Evolutionary conservation across 2,329 filamentous ascomycete genomes (phyloP), one percentile per base, ranked within the genome.

Genomic region (Penicillium psychrosexuale): DNA sequence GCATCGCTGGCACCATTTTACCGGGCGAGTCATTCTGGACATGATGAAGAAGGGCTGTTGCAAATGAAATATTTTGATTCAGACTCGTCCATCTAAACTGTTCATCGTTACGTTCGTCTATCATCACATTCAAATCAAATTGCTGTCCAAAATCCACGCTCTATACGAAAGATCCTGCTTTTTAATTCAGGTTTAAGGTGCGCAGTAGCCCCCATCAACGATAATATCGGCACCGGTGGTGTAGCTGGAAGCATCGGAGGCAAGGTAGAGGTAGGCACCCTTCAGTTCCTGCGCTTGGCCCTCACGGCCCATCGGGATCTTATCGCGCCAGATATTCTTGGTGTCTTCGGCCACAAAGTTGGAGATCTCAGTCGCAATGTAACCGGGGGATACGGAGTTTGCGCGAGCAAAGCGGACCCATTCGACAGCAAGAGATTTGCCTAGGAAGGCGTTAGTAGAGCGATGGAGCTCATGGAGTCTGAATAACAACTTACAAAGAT

Each of bases 201-300:
- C 62, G 45, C 62, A 66, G 72, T 91, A 91, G 51, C 88, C 88
- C 56, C 89, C 89, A 70, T 94, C 90, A 45, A 92, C 82, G 59
- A 89, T 75, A 56, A 94, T 78, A 70, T 91, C 87, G 9, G 82
- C 79, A 0, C 85, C 90, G 8, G 90, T 95, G 17, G 87, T 91
- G 75, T 91, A 95, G 51, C 85, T 89, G n/a, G 87, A 84, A 4
- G 90, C 90, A 72, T 95, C 90, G 13, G 86, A 90, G 17, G 89
- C 88, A 53, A 95, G 78, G 73, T 91, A 94, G 45, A 95, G 75
- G 71, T 89, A 96, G 17, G 87, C 87, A 19, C 89, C 91, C 77
- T 93, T 92, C 64, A 95, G 79, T 77, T 96, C 90, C 57, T 84
- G 82, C 3, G 84, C 78, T 61, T 85, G 79, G 9, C 87, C 90